Evolutionary conservation across 768 basidiomycete genomes (phyloP), one percentile per base, ranked within the genome.

Genomic region (Vararia minispora): DNA sequence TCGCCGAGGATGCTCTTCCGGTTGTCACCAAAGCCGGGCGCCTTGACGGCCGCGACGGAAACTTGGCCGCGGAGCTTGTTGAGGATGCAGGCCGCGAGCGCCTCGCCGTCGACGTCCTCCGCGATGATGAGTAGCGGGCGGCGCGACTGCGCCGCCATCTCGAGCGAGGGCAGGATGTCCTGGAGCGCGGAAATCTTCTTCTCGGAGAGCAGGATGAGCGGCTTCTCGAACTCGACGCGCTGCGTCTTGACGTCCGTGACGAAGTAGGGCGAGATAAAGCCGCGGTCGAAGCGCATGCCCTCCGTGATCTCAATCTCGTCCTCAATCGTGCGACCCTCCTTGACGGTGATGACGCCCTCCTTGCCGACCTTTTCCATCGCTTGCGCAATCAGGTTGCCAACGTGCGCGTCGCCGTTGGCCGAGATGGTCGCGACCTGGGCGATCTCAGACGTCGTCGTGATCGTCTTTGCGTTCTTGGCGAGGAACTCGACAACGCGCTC

Each of bases 301-400:
- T 99, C 94, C 20, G 94, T 97, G 54, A 99, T 91, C 60, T 99
- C 94, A 57, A 97, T 97, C 63, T 95, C 91, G 56, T 99, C 94
- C 52, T 97, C 91, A 48, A 92, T 95, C 5, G 94, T 98, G 51
- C 84, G 79, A 30, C 94, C 94, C 62, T 99, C 94, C 71, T 98
- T 99, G 60, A 99, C 92, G 35, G 94, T 98, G 69, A 99, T 98
- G 55, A 98, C 94, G 59, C 94, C 94, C 65, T 99, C 94, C 69
- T 94, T 95, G 58, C 94, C 94, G 44, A 98, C 94, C 62, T 95
- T 95, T 65, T 98, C 94, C 94, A 97, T 99, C 1, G 94, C 94
- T 56, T 89, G 88, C 5, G 94, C 92, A 59, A 97, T 98, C 54
- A 99, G 74, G 57, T 80, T 79, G 31, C 94, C 92, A 45, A 99